Evolutionary conservation across 352 stramenopile species (phyloP), one percentile per base, ranked within the genome.

Genomic region (Globisporangium nodosum): DNA sequence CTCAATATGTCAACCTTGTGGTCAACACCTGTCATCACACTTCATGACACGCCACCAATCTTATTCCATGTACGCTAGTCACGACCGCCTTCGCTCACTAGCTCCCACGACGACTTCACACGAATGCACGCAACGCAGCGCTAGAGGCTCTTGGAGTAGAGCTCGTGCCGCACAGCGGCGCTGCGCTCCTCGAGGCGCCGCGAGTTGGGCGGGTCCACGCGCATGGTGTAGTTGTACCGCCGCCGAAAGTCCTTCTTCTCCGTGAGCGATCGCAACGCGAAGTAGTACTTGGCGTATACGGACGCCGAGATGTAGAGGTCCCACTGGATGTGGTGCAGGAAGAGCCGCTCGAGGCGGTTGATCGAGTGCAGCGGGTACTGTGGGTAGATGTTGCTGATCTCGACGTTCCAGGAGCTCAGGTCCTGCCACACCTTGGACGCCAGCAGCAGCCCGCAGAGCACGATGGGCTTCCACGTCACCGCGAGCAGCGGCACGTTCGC

Each of bases 341-440:
- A 99, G 54, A 97, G 79, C 9, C 96, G 70, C 73, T 99, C 97
- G 50, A 99, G 85, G 8, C 84, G 80, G 73, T 99, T 99, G 80
- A 99, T 99, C 60, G 88, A 94, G 60, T 98, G 87, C 45, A 99
- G 77, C 31, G 94, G 96, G 73, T 98, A 99, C 76, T 99, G 92
- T 51, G 96, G 96, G 86, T 99, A 99, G 53, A 99, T 97, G 70
- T 83, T 96, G 46, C 92, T 93, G 82, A 99, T 99, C 77, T 98
- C 92, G 61, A 97, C 85, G 72, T 99, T 99, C 96, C 96, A 99
- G 3, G 87, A 97, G 67, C 88, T 98, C 64, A 99, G 77, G 74
- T 99, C 97, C 75, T 99, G 96, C 97, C 97, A 99, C 7, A 99
- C 87, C 73, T 99, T 99, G 62, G 94, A 99, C 20, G 97, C 96